These are phyloP conservation scores for Eragrostis curvula DNA, from an alignment of 176 grass and related monocot genomes.

Conservation along the genomic window DNA sequence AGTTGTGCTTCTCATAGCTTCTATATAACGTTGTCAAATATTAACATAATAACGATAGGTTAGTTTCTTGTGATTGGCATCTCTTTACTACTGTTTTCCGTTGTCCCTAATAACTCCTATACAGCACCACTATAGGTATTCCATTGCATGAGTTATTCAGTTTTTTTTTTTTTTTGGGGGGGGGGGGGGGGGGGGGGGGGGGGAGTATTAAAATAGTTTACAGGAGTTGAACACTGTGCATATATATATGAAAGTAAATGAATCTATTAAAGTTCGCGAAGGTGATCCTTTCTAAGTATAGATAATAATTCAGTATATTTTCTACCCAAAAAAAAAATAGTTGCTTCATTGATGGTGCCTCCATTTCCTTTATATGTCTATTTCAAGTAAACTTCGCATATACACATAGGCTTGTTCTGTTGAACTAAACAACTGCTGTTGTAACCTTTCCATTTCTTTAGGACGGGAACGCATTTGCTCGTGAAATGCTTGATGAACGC, in stretches of 20 bases:
- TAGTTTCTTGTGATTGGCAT: neutral
- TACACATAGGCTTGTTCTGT: neutral
- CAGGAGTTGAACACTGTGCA: neutral
- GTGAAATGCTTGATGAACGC: conserved; percentile 83
- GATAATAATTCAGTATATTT: neutral
- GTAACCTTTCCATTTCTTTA: conserved; percentile 3
- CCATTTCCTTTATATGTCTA: neutral
- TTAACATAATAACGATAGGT: neutral
- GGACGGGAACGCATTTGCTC: conserved; percentile 79
- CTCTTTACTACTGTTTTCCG: neutral
- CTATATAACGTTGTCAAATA: neutral
- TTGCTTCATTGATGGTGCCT: neutral
- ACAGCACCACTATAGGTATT: too few species aligned
- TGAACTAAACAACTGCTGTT: neutral
- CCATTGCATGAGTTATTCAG: too few species aligned
- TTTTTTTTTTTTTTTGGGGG: too few species aligned
- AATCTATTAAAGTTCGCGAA: neutral
- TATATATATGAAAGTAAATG: neutral
- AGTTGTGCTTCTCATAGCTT: conserved; percentile 11
- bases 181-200: too few species aligned
- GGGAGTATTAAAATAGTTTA: too few species aligned
- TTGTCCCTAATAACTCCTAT: neutral
- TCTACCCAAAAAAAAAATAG: neutral
- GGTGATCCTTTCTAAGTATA: neutral
- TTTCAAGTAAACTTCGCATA: neutral